Conservation (phyloP, 1,284 basidiomycete genomes). For the Puccinia sorghi region DNA sequence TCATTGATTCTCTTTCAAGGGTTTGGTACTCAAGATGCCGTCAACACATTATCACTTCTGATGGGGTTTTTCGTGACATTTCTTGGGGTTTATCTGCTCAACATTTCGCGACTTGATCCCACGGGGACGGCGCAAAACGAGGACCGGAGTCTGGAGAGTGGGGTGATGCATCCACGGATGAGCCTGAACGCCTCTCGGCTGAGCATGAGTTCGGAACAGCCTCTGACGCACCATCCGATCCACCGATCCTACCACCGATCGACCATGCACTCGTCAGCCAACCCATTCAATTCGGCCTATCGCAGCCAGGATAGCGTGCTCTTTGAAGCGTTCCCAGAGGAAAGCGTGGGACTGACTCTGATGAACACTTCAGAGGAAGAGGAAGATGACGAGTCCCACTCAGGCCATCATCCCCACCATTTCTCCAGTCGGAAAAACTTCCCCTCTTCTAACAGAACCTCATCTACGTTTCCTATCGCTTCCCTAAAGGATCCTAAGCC, state of each 20-base stretch:
- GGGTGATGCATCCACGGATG: slow-evolving; percentile 28
- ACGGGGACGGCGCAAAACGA: slow-evolving; percentile 33
- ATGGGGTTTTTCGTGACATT: slow-evolving; percentile 86
- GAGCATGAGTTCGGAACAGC: slow-evolving; percentile 37
- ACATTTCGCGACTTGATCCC: slow-evolving; percentile 67
- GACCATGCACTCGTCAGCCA: slow-evolving; percentile 28
- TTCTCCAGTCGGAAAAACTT: neutral
- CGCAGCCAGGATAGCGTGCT: slow-evolving; percentile 35
- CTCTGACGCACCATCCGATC: slow-evolving; percentile 13
- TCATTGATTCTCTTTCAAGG: slow-evolving; percentile 96
- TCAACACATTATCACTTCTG: slow-evolving; percentile 79
- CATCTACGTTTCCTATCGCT: neutral
- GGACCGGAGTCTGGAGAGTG: slow-evolving; percentile 23
- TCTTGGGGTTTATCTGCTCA: slow-evolving; percentile 86
- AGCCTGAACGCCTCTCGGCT: slow-evolving; percentile 32
- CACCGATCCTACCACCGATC: slow-evolving; percentile 42
- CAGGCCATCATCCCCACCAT: slow-evolving; percentile 3
- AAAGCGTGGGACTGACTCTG: slow-evolving; percentile 36
- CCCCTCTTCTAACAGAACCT: neutral
- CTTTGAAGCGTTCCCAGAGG: slow-evolving; percentile 48
- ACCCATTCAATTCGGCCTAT: slow-evolving; percentile 12
- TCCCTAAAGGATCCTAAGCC: neutral
- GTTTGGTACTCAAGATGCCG: slow-evolving; percentile 82
- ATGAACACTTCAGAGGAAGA: slow-evolving; percentile 40
- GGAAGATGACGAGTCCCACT: slow-evolving; percentile 29